Conservation (phyloP, 805 yeast genomes). For the Myxozyma melibiosi region DNA sequence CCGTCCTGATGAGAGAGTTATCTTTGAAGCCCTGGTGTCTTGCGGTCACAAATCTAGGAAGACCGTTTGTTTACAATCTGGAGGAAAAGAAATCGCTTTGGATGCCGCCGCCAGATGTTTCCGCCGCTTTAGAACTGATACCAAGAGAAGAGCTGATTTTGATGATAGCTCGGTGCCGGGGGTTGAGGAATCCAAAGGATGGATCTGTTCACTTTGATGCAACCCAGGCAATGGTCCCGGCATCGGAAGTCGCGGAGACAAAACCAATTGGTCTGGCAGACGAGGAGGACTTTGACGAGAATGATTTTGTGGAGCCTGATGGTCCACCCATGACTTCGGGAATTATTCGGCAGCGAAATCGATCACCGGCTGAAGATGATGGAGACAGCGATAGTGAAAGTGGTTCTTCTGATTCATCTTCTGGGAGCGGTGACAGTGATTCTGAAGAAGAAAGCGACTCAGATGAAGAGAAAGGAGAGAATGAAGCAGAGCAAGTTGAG, state of each 20-base stretch:
- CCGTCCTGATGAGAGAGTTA: conserved; percentile 18
- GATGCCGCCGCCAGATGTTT: conserved; percentile 43
- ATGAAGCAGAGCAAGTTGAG: conserved; percentile 35
- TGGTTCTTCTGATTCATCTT: conserved; percentile 35
- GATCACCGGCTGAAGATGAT: conserved; percentile 26
- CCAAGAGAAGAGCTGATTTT: conserved; percentile 42
- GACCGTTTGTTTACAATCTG: conserved; percentile 47
- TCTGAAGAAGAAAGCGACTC: conserved; percentile 27
- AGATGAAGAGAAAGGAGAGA: conserved; percentile 29
- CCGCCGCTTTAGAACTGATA: conserved; percentile 37
- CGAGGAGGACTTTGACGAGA: conserved; percentile 12
- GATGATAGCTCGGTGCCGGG: conserved; percentile 47
- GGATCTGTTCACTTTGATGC: neutral
- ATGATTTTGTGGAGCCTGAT: conserved; percentile 16
- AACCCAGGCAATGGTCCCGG: neutral
- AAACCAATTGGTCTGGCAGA: conserved; percentile 1
- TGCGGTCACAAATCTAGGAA: conserved; percentile 48
- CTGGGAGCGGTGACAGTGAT: conserved; percentile 6
- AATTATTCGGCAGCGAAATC: conserved; percentile 28
- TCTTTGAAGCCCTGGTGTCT: conserved; percentile 46
- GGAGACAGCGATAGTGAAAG: conserved; percentile 32
- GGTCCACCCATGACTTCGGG: neutral
- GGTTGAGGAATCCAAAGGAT: conserved; percentile 35
- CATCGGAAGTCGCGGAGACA: conserved; percentile 1
- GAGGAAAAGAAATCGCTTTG: conserved; percentile 42